Percentiles rank a stretch among this genome's conserved stretches.
Conservation (phyloP, 495 filamentous ascomycete species). For the Talaromyces trachyspermus region DNA sequence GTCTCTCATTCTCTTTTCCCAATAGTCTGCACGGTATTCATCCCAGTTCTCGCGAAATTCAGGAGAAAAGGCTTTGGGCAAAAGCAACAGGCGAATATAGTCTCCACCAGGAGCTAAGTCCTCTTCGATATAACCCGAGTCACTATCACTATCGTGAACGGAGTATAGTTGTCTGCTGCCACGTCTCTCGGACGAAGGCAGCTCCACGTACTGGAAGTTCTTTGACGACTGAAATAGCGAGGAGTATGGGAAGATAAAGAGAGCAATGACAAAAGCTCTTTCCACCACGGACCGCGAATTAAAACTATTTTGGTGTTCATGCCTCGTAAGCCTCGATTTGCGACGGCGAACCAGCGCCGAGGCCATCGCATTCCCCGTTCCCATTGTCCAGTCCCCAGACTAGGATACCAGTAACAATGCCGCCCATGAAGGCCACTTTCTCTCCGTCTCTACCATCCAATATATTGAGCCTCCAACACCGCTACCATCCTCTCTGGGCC, state of each 20-base stretch:
- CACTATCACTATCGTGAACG: slow-evolving; percentile 45
- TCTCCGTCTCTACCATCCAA: slow-evolving; percentile 87
- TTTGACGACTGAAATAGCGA: slow-evolving; percentile 53
- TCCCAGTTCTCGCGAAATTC: slow-evolving; percentile 98
- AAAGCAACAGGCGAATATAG: slow-evolving; percentile 78
- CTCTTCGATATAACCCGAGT: slow-evolving; percentile 53
- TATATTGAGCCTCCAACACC: slow-evolving; percentile 90
- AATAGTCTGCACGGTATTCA: slow-evolving; percentile 83
- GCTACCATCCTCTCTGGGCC: slow-evolving; percentile 81
- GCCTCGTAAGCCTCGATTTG: slow-evolving; percentile 80
- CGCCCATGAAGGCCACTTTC: slow-evolving; percentile 81
- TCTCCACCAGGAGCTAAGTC: slow-evolving; percentile 85
- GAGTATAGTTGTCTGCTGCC: slow-evolving; percentile 33
- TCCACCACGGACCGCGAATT: slow-evolving; percentile 75
- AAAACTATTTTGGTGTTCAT: slow-evolving; percentile 96
- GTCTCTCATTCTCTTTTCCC: slow-evolving; percentile 95
- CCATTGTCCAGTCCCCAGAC: slow-evolving; percentile 96
- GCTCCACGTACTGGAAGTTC: slow-evolving; percentile 62
- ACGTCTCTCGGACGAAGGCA: slow-evolving; percentile 32
- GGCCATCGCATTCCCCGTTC: slow-evolving; percentile 93
- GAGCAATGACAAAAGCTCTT: slow-evolving; percentile 60
- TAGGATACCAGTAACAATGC: slow-evolving; percentile 70
- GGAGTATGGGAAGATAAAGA: slow-evolving; percentile 71
- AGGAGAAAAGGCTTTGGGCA: slow-evolving; percentile 91
- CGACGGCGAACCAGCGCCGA: slow-evolving; percentile 75